phyloP scores from a whole-genome alignment of 2,329 filamentous ascomycete species.

The Fusarium algeriense region DNA sequence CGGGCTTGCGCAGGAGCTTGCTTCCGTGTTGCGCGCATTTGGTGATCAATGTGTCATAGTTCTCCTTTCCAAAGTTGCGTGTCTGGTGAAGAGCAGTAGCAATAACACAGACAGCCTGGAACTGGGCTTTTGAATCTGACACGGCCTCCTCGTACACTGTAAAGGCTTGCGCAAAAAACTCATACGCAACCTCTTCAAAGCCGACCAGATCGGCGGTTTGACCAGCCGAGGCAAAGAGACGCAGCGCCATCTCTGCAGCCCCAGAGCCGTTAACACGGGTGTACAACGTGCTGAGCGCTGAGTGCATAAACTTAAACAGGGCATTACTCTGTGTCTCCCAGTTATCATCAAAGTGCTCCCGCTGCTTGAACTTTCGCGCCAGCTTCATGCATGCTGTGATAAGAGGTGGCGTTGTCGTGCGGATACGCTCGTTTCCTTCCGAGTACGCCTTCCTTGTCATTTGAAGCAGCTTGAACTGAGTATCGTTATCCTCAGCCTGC shows the following conservation, averaged over 20 bases:
- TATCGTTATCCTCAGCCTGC: conserved; percentile 86
- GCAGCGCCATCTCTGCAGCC: conserved; percentile 87
- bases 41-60: conserved; percentile 98
- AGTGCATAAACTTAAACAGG: conserved; percentile 96
- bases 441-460: conserved; percentile 86
- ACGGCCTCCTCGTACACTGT: conserved; percentile 98
- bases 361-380: conserved; percentile 86
- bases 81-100: conserved; percentile 90
- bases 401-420: conserved; percentile 93
- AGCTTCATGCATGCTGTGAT: conserved; percentile 92
- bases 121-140: conserved; percentile 95
- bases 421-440: conserved; percentile 94
- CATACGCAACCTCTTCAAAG: conserved; percentile 96
- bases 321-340: conserved; percentile 76
- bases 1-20: conserved; percentile 96
- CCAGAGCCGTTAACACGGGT: conserved; percentile 81
- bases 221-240: conserved; percentile 90
- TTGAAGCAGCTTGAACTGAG: conserved; percentile 93
- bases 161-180: conserved; percentile 98
- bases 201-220: conserved; percentile 92
- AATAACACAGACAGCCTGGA: conserved; percentile 96
- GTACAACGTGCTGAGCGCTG: conserved; percentile 86
- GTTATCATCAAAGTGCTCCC: conserved; percentile 83
- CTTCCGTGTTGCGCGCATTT: conserved; percentile 97
- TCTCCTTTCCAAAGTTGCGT: conserved; percentile 92